Evolutionary conservation across 768 basidiomycete genomes (phyloP).

Genomic region (Collybiopsis luxurians): DNA sequence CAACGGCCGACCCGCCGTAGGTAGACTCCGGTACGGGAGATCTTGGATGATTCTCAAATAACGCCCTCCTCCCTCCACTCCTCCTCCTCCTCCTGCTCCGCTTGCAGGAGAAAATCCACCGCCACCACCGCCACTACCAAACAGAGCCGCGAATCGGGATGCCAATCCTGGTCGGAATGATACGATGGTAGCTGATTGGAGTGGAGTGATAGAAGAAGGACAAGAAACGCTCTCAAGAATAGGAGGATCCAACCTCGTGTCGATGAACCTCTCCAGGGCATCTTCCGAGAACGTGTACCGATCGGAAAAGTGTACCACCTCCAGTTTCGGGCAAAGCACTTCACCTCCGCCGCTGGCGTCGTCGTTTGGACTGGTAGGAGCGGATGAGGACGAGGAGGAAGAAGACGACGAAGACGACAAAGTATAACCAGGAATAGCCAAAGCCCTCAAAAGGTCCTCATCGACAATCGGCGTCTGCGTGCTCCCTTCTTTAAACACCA

Average conservation of each 20-base stretch:
- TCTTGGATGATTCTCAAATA: not conserved
- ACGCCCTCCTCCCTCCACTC: too few relatives aligned
- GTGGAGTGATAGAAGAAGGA: too few relatives aligned
- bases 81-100: too few relatives aligned
- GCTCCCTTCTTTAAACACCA: not conserved
- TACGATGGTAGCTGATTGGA: not conserved
- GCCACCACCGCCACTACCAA: not conserved
- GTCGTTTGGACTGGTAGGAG: too few relatives aligned
- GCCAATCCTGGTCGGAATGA: not conserved
- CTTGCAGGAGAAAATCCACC: too few relatives aligned
- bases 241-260: not conserved
- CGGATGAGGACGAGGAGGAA: too few relatives aligned
- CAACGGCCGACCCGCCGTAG: not conserved
- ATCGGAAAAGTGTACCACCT: not conserved
- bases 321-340: not conserved
- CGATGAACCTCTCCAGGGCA: not conserved
- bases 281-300: not conserved
- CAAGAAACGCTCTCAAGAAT: not conserved
- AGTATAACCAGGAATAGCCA: not conserved
- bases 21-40: not conserved
- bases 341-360: too few relatives aligned
- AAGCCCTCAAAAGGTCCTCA: constrained; percentile 1
- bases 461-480: not conserved
- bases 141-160: not conserved
- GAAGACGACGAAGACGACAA: too few relatives aligned